Percentiles rank a stretch among this genome's conserved stretches.
phyloP scores from a whole-genome alignment of 768 basidiomycete genomes.

The Psilocybe cyanescens region DNA sequence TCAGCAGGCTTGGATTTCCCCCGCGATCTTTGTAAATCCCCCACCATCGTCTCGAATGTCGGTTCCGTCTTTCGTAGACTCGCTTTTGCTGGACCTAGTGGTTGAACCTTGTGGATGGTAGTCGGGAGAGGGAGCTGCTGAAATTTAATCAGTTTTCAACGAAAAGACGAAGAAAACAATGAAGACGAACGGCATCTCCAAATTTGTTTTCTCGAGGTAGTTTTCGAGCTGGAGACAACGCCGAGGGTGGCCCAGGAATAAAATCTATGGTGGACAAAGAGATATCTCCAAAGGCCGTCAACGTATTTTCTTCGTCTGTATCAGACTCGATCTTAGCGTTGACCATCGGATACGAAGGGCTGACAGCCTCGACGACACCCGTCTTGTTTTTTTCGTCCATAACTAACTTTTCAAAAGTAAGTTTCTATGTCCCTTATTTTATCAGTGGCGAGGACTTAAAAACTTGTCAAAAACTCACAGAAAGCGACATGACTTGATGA shows the following conservation, averaged over 20 bases:
- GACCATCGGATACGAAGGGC: too few species aligned
- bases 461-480: neutral
- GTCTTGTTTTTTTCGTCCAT: neutral
- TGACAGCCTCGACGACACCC: neutral
- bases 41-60: constrained; percentile 25
- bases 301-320: constrained; percentile 35
- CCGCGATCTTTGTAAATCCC: constrained; percentile 9
- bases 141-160: neutral
- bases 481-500: neutral
- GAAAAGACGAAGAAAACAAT: constrained; percentile 2
- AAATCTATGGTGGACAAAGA: constrained; percentile 41
- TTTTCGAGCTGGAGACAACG: constrained; percentile 23
- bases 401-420: neutral
- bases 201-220: neutral
- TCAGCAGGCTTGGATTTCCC: neutral
- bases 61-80: constrained; percentile 13
- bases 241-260: constrained; percentile 32
- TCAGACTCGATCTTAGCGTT: neutral
- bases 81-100: constrained; percentile 24
- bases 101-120: constrained; percentile 26
- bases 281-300: constrained; percentile 50
- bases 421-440: neutral
- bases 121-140: constrained; percentile 19
- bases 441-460: neutral
- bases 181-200: constrained; percentile 3